These are phyloP conservation scores for Rosa lucieae DNA, from an alignment of 306 rosid species.

Conservation along the genomic window DNA sequence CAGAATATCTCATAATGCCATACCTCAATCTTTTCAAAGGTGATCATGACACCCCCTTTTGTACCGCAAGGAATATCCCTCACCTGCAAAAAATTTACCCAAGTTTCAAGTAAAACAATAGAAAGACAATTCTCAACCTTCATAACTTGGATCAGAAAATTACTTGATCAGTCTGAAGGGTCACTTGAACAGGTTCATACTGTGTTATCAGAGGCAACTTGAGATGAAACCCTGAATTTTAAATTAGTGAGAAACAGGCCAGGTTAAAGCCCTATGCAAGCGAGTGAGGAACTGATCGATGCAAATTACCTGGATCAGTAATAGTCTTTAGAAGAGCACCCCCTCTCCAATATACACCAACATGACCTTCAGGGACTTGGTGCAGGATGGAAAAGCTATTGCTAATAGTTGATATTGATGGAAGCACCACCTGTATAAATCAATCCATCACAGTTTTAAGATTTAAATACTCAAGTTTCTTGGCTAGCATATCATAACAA, in stretches of 20 bases:
- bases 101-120: background rate
- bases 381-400: constrained; percentile 61
- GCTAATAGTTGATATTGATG: constrained; percentile 41
- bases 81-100: constrained; percentile 46
- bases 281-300: background rate
- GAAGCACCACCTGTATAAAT: constrained; percentile 52
- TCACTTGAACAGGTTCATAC: constrained; percentile 86
- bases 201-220: constrained; percentile 85
- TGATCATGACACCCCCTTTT: constrained; percentile 92
- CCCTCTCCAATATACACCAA: constrained; percentile 95
- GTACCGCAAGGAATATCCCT: constrained; percentile 94
- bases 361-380: constrained; percentile 99
- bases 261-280: constrained; percentile 4
- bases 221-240: constrained; percentile 73
- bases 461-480: background rate
- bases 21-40: constrained; percentile 90
- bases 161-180: constrained; percentile 88
- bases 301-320: constrained; percentile 69
- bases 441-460: background rate
- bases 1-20: constrained; percentile 3
- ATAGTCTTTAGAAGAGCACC: constrained; percentile 84
- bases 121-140: constrained; percentile 14
- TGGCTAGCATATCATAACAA: background rate
- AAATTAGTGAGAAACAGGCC: constrained; percentile 9
- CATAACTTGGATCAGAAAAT: constrained; percentile 12